Conservation (phyloP, 1,139 yeast genomes). For the Pichia inconspicua region DNA sequence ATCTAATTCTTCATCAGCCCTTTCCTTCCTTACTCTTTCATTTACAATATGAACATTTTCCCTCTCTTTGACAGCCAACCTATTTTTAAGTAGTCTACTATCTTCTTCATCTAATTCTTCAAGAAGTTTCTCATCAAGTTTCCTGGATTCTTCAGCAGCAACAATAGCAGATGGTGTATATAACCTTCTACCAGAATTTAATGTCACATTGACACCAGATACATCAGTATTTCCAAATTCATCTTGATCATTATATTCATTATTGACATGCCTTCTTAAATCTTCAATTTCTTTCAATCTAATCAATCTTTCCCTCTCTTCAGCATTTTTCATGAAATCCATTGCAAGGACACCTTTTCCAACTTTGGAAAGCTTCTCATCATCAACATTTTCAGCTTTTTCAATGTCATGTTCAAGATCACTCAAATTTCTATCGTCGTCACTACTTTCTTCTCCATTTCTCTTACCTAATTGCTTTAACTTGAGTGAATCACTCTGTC, state of each 20-base stretch:
- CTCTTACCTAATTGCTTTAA: constrained; percentile 65
- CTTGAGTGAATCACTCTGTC: constrained; percentile 74
- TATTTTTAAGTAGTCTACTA: constrained; percentile 37
- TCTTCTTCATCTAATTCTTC: constrained; percentile 54
- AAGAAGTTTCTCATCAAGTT: constrained; percentile 34
- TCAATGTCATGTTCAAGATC: constrained; percentile 43
- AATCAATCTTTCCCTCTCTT: constrained; percentile 49
- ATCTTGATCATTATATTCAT: constrained; percentile 31
- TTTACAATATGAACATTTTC: constrained; percentile 2
- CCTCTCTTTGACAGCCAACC: constrained; percentile 21
- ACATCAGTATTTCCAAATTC: constrained; percentile 29
- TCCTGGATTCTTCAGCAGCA: constrained; percentile 37
- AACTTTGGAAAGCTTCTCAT: constrained; percentile 33
- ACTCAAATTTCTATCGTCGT: constrained; percentile 41
- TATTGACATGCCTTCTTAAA: constrained; percentile 42
- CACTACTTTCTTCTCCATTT: constrained; percentile 37
- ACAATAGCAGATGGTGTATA: constrained; percentile 65
- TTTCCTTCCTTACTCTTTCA: neutral
- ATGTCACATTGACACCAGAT: constrained; percentile 39
- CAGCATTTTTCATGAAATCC: constrained; percentile 93
- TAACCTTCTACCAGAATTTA: constrained; percentile 74
- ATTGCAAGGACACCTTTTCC: constrained; percentile 87
- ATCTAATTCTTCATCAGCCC: neutral
- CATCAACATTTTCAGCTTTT: constrained; percentile 33
- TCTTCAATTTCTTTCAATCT: constrained; percentile 47